phyloP scores from a whole-genome alignment of 768 basidiomycete genomes.

The Scleroderma bovista region DNA sequence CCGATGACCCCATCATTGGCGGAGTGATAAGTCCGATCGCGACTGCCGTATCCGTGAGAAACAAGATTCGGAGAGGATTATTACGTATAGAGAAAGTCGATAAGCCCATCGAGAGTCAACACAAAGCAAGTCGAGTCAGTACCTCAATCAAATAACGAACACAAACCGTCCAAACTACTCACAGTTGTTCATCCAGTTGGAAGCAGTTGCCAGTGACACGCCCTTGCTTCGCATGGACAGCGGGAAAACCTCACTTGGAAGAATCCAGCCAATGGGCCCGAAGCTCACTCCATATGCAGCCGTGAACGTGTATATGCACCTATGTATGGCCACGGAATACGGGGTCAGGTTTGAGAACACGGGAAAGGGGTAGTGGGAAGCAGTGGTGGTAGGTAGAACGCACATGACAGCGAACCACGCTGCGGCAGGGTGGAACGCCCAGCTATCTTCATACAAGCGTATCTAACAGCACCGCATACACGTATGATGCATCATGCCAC shows the following conservation, averaged over 20 bases:
- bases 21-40: conserved; percentile 74
- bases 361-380: not conserved
- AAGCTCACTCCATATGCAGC: conserved; percentile 72
- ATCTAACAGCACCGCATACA: conserved; percentile 27
- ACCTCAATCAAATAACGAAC: not conserved
- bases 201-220: conserved; percentile 76
- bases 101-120: not conserved
- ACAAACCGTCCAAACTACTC: conserved; percentile 9
- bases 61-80: not conserved
- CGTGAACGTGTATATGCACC: conserved; percentile 70
- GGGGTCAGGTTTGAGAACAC: not conserved
- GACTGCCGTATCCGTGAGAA: conserved; percentile 37
- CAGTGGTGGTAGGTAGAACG: conserved; percentile 16
- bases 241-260: conserved; percentile 81
- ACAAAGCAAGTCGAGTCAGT: not conserved
- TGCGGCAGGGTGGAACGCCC: conserved; percentile 50
- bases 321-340: conserved; percentile 15
- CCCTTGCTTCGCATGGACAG: conserved; percentile 75
- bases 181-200: conserved; percentile 88
- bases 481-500: not conserved
- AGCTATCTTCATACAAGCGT: conserved; percentile 44
- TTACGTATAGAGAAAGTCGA: not conserved
- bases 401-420: conserved; percentile 71
- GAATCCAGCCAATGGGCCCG: conserved; percentile 80
- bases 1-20: conserved; percentile 52